These are phyloP conservation scores for Colletotrichum sp. DNA, from an alignment of 2,329 filamentous ascomycete genomes.

Conservation along the genomic window DNA sequence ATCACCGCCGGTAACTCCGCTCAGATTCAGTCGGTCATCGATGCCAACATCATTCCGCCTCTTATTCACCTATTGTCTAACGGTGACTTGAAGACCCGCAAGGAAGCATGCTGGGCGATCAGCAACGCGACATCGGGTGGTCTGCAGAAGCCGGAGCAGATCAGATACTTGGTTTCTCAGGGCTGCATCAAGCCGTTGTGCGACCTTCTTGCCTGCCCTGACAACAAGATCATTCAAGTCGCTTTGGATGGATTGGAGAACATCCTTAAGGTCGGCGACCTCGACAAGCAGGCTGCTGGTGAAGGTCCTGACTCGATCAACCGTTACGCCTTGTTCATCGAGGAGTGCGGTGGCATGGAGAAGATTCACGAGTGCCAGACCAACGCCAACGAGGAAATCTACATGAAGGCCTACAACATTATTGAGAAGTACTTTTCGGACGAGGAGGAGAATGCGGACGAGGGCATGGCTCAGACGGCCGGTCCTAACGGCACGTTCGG, in stretches of 20 bases:
- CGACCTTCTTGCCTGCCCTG: slow-evolving; percentile 92
- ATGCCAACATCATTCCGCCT: slow-evolving; percentile 95
- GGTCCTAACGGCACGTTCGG: slow-evolving; percentile 77
- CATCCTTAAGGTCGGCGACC: slow-evolving; percentile 98
- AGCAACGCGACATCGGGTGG: slow-evolving; percentile 98
- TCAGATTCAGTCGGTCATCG: slow-evolving; percentile 96
- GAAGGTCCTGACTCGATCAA: slow-evolving; percentile 83
- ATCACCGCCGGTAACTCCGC: slow-evolving; percentile 97
- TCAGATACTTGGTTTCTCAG: slow-evolving; percentile 89
- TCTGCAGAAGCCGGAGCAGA: slow-evolving; percentile 98
- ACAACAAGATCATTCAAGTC: slow-evolving; percentile 99
- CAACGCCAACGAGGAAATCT: slow-evolving; percentile 99
- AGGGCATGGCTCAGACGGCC: slow-evolving; percentile 74
- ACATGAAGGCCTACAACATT: slow-evolving; percentile 99
- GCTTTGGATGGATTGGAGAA: slow-evolving; percentile 98
- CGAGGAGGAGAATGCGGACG: slow-evolving; percentile 92
- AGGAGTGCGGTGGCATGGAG: slow-evolving; percentile 99
- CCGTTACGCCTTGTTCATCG: slow-evolving; percentile 96
- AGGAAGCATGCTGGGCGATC: slow-evolving; percentile 99
- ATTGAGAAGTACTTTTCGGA: slow-evolving; percentile 99
- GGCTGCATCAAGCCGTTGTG: slow-evolving; percentile 98
- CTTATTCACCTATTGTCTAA: slow-evolving; percentile 96
- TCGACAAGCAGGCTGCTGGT: slow-evolving; percentile 91
- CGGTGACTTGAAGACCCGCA: slow-evolving; percentile 97
- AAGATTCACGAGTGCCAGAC: slow-evolving; percentile 99